Percentiles rank a stretch among this genome's conserved stretches.
phyloP scores from a whole-genome alignment of 805 yeast species.

The Yarrowia sp. region DNA sequence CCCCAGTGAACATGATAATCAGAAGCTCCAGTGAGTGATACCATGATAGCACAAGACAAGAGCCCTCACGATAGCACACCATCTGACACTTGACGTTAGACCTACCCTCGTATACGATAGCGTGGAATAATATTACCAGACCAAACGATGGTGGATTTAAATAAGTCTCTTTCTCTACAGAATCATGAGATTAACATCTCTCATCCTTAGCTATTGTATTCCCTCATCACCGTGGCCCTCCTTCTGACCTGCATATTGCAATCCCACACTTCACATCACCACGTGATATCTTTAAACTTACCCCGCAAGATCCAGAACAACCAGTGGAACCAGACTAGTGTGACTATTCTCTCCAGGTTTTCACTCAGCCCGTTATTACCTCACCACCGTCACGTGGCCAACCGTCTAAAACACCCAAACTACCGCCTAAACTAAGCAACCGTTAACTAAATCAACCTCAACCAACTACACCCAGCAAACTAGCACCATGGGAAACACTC shows the following conservation, averaged over 20 bases:
- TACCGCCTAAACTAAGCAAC: neutral
- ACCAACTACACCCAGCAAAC: neutral
- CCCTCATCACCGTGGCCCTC: constrained; percentile 1
- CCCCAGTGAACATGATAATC: neutral
- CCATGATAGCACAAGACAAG: too few relatives aligned
- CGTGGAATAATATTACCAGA: neutral
- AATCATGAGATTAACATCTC: too few relatives aligned
- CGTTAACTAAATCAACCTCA: neutral
- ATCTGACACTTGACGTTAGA: neutral
- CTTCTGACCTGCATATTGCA: neutral
- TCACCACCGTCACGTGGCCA: constrained; percentile 2
- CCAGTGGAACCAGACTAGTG: neutral
- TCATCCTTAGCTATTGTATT: neutral
- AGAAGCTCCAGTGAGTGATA: neutral
- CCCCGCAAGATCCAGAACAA: constrained; percentile 27
- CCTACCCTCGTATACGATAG: neutral
- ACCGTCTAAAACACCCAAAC: neutral
- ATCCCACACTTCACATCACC: neutral
- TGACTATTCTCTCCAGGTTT: neutral
- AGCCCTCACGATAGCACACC: neutral
- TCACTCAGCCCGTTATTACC: neutral
- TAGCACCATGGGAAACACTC: constrained; percentile 8
- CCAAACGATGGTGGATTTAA: neutral
- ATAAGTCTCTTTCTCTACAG: too few relatives aligned
- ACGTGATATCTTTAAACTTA: constrained; percentile 33